These are phyloP conservation scores for Amaranthus tricolor DNA, from an alignment of 179 eudicot species.

Conservation along the genomic window DNA sequence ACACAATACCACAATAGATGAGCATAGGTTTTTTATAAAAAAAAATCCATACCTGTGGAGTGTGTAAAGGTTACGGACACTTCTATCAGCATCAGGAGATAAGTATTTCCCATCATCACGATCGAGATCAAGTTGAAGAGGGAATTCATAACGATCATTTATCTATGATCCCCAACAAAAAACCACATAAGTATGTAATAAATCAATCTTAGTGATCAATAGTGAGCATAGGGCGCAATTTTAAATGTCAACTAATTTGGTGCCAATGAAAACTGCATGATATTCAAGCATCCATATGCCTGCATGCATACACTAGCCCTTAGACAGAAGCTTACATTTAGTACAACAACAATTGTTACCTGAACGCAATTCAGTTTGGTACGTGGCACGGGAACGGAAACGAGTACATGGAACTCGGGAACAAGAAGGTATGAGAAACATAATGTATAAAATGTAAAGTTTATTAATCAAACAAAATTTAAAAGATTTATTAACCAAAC, in stretches of 20 bases:
- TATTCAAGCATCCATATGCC: background rate
- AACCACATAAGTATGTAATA: background rate
- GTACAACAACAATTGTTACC: too few relatives aligned
- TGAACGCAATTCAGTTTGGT: too few relatives aligned
- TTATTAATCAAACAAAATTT: too few relatives aligned
- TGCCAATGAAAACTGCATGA: background rate
- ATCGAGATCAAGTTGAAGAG: slow-evolving; percentile 56
- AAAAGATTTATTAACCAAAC: too few relatives aligned
- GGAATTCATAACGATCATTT: slow-evolving; percentile 57
- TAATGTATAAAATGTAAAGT: too few relatives aligned
- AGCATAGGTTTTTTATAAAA: background rate
- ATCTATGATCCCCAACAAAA: slow-evolving; percentile 27
- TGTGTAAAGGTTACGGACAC: slow-evolving; percentile 49
- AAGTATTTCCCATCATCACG: slow-evolving; percentile 50
- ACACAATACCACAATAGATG: background rate
- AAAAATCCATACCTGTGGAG: slow-evolving; percentile 41
- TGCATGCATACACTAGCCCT: background rate
- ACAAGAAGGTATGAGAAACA: too few relatives aligned
- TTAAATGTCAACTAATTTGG: background rate
- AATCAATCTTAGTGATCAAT: too few relatives aligned
- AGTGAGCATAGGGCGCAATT: too few relatives aligned
- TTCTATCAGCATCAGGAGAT: slow-evolving; percentile 53
- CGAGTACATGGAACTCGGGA: too few relatives aligned
- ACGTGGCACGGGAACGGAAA: too few relatives aligned
- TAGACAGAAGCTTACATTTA: too few relatives aligned